Evolutionary conservation across 2,329 filamentous ascomycete genomes (phyloP).

Genomic region (Pseudogymnoascus sp.): DNA sequence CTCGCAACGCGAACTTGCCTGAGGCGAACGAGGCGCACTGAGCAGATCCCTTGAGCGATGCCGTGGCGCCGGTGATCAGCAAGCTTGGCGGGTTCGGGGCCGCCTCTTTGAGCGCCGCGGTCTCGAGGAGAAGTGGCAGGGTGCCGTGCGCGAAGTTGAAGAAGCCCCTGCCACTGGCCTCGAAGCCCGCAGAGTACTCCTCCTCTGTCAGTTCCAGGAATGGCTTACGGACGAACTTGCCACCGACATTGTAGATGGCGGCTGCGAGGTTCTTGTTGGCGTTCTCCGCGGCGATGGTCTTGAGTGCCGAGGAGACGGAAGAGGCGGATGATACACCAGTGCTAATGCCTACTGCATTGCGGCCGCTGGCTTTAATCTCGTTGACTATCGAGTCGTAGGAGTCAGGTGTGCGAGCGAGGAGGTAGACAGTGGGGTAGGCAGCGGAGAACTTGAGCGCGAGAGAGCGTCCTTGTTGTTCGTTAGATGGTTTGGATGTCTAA

Average conservation of each 20-base stretch:
- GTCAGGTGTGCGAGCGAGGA: conserved; percentile 60
- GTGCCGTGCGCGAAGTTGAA: conserved; percentile 67
- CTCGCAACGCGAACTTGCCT: conserved; percentile 72
- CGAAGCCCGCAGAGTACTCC: conserved; percentile 41
- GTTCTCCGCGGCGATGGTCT: conserved; percentile 52
- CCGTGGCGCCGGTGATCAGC: conserved; percentile 82
- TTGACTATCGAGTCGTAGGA: conserved; percentile 58
- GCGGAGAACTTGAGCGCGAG: conserved; percentile 51
- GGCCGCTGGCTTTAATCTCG: conserved; percentile 60
- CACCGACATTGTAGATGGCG: conserved; percentile 61
- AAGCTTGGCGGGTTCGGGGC: conserved; percentile 63
- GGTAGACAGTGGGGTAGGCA: conserved; percentile 58
- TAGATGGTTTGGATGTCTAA: conserved; percentile 4
- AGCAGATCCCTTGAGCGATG: conserved; percentile 64
- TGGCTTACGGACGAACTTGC: conserved; percentile 42
- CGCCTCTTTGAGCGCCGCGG: conserved; percentile 35
- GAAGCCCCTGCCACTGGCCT: conserved; percentile 50
- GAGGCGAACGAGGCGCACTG: conserved; percentile 63
- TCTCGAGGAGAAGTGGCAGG: conserved; percentile 61
- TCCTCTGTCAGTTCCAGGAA: conserved; percentile 48
- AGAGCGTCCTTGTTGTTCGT: conserved; percentile 32
- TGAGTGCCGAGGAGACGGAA: conserved; percentile 50
- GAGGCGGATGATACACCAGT: conserved; percentile 51
- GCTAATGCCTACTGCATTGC: conserved; percentile 61
- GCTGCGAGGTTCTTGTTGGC: conserved; percentile 48